Evolutionary conservation across 1,284 basidiomycete genomes (phyloP).

Genomic region (Mixia osmundae): DNA sequence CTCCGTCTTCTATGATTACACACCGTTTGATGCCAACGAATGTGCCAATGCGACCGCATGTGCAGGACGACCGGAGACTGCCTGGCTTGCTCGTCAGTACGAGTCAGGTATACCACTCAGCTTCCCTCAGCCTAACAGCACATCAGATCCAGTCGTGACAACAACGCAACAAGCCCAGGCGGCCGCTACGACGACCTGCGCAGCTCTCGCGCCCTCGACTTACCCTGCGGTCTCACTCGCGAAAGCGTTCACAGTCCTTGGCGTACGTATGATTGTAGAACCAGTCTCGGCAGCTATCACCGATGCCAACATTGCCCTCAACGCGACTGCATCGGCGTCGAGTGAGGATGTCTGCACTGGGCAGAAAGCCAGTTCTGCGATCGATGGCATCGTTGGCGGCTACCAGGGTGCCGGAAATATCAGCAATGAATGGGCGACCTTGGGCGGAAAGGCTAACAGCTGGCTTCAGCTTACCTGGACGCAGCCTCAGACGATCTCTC

Average conservation of each 20-base stretch:
- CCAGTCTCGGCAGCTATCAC: not conserved
- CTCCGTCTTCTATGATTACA: conserved; percentile 15
- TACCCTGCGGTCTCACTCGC: conserved; percentile 4
- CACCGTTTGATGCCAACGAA: conserved; percentile 13
- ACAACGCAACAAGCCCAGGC: not conserved
- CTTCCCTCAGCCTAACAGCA: no score
- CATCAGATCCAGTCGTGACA: not conserved
- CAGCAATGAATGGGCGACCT: conserved; percentile 11
- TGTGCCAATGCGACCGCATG: conserved; percentile 8
- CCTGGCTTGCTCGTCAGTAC: conserved; percentile 14
- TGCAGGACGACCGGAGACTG: conserved; percentile 11
- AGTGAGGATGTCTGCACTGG: not conserved
- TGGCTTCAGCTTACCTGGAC: conserved; percentile 10
- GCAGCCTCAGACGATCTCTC: conserved; percentile 3
- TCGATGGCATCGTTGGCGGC: conserved; percentile 11
- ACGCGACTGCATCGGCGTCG: conserved; percentile 8
- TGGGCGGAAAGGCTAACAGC: conserved; percentile 5
- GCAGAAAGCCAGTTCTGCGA: conserved; percentile 8
- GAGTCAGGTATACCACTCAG: no score
- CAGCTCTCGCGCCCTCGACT: conserved; percentile 5
- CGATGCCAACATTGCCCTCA: conserved; percentile 9
- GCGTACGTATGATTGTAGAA: not conserved
- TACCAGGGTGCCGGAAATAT: conserved; percentile 11
- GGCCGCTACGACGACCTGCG: not conserved
- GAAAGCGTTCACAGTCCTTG: not conserved